These are phyloP conservation scores for Rosa chinensis DNA, from an alignment of 306 rosid genomes.

Conservation along the genomic window DNA sequence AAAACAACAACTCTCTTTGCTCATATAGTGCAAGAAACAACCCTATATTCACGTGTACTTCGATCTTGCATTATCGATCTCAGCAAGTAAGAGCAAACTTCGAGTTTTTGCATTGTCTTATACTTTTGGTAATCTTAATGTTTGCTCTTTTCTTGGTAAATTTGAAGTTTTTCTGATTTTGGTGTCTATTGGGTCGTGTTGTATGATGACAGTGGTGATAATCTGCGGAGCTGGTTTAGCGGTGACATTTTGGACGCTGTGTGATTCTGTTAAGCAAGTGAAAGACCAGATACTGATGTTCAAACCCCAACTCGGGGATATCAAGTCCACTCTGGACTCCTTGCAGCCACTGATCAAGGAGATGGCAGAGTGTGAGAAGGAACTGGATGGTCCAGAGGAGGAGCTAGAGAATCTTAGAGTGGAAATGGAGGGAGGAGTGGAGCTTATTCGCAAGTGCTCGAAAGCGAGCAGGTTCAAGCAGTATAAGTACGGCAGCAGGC, in stretches of 20 bases:
- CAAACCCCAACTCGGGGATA: neutral
- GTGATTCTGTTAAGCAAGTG: neutral
- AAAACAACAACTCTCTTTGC: no score
- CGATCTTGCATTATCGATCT: no score
- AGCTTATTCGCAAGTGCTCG: neutral
- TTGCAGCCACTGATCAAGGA: constrained; percentile 1
- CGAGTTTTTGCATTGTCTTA: no score
- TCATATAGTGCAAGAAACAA: no score
- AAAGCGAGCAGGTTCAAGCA: neutral
- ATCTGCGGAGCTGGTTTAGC: neutral
- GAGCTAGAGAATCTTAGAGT: neutral
- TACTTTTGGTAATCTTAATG: no score
- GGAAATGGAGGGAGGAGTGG: neutral
- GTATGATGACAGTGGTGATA: neutral
- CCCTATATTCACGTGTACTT: no score
- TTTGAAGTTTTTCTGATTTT: neutral
- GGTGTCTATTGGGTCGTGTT: neutral
- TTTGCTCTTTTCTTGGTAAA: no score
- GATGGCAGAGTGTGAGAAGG: neutral
- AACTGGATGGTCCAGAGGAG: neutral
- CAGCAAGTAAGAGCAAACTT: no score
- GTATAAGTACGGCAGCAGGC: neutral
- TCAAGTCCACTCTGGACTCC: constrained; percentile 1
- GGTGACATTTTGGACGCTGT: neutral
- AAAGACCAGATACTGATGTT: neutral